Evolutionary conservation across 345 rosid species (phyloP), one percentile per base, ranked within the genome.

Genomic region (Turnera subulata): DNA sequence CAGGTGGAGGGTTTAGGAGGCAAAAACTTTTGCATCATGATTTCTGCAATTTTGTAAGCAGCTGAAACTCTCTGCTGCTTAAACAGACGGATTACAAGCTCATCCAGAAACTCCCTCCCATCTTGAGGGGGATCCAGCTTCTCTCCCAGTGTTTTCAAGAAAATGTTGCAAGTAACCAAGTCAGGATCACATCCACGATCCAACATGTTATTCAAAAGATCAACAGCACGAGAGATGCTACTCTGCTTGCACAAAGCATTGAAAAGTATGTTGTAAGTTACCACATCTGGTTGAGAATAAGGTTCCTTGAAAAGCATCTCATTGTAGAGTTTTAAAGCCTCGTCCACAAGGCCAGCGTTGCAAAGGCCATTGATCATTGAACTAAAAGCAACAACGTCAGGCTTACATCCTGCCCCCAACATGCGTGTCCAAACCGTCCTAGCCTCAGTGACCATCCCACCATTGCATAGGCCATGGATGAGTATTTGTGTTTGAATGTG

Each of bases 341-440:
- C 85, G 66, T 87, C 80, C 55, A 87, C 46, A 1, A 68, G 80
- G 23, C 96, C 87, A 43, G 67, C 59, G 68, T 62, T 71, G 66
- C 94, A 89, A 46, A 85, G 79, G 56, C 99, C 99, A 62, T 82
- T 81, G 65, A 93, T 89, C 82, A 93, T 78, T 52, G 96, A 87
- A 68, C 85, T 81, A 67, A 85, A 93, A 20, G 92, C 77, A 63
- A 93, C 85, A 33, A 76, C 82, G 70, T 93, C 97, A 52, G 90
- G 91, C 65, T 67, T 81, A 64, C 64, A 75, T 70, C 97, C 99
- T 39, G 67, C 69, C 20, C 70, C 73, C 63, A 85, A 58, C 90
- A 93, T 87, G 53, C 79, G 78, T 55, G 83, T 72, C 99, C 99
- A 93, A 24, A 77, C 69, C 68, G 71, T 81, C 73, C 18, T 75